Evolutionary conservation across 2,329 filamentous ascomycete genomes (phyloP), one percentile per base, ranked within the genome.

Genomic region (Penicillium hesseltinei): DNA sequence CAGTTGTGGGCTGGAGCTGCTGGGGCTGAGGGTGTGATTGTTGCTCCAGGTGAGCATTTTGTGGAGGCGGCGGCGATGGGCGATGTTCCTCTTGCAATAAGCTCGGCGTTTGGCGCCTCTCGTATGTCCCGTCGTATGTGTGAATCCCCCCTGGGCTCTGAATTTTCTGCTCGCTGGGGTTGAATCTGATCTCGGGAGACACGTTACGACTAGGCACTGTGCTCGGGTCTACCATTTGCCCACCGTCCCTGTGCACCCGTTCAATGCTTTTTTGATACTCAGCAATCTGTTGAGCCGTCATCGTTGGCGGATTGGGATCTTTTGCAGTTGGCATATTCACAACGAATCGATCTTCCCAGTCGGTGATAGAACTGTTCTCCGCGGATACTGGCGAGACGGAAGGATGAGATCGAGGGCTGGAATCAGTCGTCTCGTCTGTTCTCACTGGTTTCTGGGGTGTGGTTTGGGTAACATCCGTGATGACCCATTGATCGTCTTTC

Each of bases 301-400:
- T 73, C 2, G 65, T 70, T 5, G 73, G 71, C 4, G 75, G 75
- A 43, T 74, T 75, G 0, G 76, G 74, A 2, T 78, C 75, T 38
- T 69, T 74, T 3, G 75, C 75, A 21, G 74, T 73, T 5, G 75
- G 75, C 74, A 77, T 78, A 48, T 78, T 69, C 35, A 78, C 73
- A 44, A 77, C 74, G 58, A 77, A 78, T 63, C 66, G 69, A 56
- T 78, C 75, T 51, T 74, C 72, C 70, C 73, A 71, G 38, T 74
- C 71, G 15, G 68, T 71, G 25, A 69, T 62, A 0, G 70, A 72
- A 29, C 66, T 67, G 21, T 69, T 63, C 23, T 69, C 67, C 2
- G 65, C 67, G 6, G 70, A 71, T 11, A 73, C 56, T 17, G 69
- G 70, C 7, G 70, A 75, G 9, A 72, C 55, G 3, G 70, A 70